phyloP scores from a whole-genome alignment of 179 eudicot genomes.

The Monotropa hypopitys region DNA sequence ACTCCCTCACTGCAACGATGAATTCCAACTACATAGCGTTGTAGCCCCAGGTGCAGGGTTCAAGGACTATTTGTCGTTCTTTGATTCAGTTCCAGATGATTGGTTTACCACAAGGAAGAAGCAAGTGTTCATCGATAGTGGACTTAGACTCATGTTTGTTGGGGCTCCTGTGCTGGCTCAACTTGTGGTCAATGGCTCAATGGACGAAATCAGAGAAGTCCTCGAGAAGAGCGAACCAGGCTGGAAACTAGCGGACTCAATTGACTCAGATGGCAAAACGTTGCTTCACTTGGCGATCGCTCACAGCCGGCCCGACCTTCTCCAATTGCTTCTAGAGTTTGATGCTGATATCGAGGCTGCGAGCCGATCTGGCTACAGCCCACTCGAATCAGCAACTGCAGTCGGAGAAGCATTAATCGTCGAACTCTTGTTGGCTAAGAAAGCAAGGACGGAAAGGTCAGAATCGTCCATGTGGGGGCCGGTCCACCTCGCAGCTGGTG shows the following conservation, averaged over 20 bases:
- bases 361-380: constrained; percentile 25
- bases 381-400: constrained; percentile 33
- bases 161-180: constrained; percentile 30
- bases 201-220: constrained; percentile 40
- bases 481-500: constrained; percentile 27
- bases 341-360: constrained; percentile 23
- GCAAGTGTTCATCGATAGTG: constrained; percentile 40
- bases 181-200: constrained; percentile 21
- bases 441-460: constrained; percentile 24
- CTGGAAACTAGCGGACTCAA: constrained; percentile 32
- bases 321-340: constrained; percentile 34
- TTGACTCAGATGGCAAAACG: constrained; percentile 28
- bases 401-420: constrained; percentile 31
- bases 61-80: constrained; percentile 17
- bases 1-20: constrained; percentile 27
- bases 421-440: constrained; percentile 34
- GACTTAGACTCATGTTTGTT: constrained; percentile 31
- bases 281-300: constrained; percentile 37
- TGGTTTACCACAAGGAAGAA: constrained; percentile 43
- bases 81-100: constrained; percentile 30
- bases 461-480: constrained; percentile 33
- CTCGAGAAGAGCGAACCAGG: constrained; percentile 32
- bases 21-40: constrained; percentile 36
- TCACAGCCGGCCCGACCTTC: constrained; percentile 29
- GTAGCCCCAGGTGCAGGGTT: constrained; percentile 38